These are phyloP conservation scores for Rhizomucor pusillus DNA, from an alignment of 371 early-diverging fungal species.

Conservation along the genomic window DNA sequence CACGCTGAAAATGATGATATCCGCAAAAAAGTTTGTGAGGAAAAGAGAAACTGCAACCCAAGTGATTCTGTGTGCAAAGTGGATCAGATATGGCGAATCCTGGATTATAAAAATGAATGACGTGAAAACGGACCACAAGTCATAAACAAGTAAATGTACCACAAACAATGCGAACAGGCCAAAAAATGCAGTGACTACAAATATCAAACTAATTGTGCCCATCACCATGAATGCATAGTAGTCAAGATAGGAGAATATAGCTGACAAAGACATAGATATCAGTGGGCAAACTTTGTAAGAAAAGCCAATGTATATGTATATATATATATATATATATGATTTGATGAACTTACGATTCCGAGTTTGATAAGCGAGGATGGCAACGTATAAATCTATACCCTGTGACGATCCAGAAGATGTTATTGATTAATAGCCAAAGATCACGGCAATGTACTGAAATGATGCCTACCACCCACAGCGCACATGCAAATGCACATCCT, in stretches of 20 bases:
- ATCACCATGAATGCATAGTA: slow-evolving; percentile 15
- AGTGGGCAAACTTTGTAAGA: not conserved
- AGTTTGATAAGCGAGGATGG: slow-evolving; percentile 11
- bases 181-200: slow-evolving; percentile 22
- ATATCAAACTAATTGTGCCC: slow-evolving; percentile 24
- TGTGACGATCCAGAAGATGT: not conserved
- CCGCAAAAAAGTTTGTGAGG: slow-evolving; percentile 13
- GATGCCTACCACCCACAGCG: slow-evolving; percentile 8
- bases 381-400: slow-evolving; percentile 9
- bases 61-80: slow-evolving; percentile 6
- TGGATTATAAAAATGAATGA: not conserved
- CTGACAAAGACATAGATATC: slow-evolving; percentile 11
- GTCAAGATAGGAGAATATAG: slow-evolving; percentile 29
- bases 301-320: too few species aligned
- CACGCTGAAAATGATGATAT: slow-evolving; percentile 18
- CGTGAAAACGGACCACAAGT: not conserved
- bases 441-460: too few species aligned
- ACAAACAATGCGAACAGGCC: slow-evolving; percentile 18
- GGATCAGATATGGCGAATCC: slow-evolving; percentile 5
- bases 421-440: not conserved
- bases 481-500: slow-evolving; percentile 13
- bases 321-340: too few species aligned
- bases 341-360: slow-evolving; percentile 15
- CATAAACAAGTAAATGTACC: slow-evolving; percentile 8
- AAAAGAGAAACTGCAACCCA: slow-evolving; percentile 11